These are phyloP conservation scores for Evernia prunastri DNA, from an alignment of 495 filamentous ascomycete species.

Conservation along the genomic window DNA sequence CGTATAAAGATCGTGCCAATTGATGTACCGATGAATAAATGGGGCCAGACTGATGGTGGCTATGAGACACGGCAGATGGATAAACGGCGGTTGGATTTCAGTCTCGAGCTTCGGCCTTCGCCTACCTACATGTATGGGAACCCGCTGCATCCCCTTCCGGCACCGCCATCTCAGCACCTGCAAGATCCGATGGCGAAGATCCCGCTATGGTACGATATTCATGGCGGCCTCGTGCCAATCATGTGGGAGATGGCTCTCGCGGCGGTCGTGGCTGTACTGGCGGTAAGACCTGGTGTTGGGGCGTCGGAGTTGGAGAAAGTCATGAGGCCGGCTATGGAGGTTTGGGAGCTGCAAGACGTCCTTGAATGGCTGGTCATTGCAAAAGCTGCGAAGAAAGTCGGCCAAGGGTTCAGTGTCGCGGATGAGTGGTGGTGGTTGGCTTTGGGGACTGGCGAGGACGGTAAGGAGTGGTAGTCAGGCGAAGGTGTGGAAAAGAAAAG, in stretches of 20 bases:
- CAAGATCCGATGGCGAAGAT: conserved; percentile 38
- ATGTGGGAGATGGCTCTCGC: conserved; percentile 62
- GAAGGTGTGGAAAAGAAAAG: background rate
- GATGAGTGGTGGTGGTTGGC: conserved; percentile 68
- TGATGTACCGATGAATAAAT: conserved; percentile 58
- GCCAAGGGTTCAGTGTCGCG: conserved; percentile 42
- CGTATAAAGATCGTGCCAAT: conserved; percentile 49
- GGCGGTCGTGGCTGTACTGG: conserved; percentile 52
- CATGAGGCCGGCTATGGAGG: conserved; percentile 54
- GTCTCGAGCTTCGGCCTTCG: conserved; percentile 53
- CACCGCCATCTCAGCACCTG: conserved; percentile 22
- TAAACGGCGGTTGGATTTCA: conserved; percentile 55
- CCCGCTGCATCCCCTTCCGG: conserved; percentile 40
- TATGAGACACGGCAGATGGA: conserved; percentile 69
- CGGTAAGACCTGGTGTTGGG: conserved; percentile 52
- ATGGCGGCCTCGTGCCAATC: conserved; percentile 50
- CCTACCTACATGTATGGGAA: conserved; percentile 55
- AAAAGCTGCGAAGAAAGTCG: conserved; percentile 30
- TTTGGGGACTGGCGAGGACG: conserved; percentile 11
- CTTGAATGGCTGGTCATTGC: conserved; percentile 55
- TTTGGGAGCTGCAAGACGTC: conserved; percentile 61
- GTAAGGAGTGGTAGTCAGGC: background rate
- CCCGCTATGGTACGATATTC: conserved; percentile 77
- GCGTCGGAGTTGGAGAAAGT: conserved; percentile 45
- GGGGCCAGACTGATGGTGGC: conserved; percentile 62